Evolutionary conservation across 371 early-diverging fungal genomes (phyloP).

Genomic region (Mortierella sp.): DNA sequence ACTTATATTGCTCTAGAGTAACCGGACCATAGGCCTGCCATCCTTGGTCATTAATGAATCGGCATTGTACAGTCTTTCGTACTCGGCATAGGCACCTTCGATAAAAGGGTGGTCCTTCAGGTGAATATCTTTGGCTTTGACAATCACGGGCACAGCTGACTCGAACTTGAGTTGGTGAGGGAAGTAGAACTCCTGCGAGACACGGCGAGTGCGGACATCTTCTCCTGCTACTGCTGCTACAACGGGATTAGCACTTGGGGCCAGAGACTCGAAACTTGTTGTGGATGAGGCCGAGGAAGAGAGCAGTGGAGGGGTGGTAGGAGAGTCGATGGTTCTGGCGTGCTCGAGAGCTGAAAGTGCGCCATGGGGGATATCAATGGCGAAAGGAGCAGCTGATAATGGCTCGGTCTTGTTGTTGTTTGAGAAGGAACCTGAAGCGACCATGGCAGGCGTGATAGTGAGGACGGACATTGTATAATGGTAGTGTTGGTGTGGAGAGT

Average conservation of each 20-base stretch:
- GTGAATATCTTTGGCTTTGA: conserved; percentile 26
- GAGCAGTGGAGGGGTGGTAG: conserved; percentile 60
- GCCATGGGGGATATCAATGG: conserved; percentile 33
- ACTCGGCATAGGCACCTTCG: conserved; percentile 32
- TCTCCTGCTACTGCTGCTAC: background rate
- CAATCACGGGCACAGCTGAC: conserved; percentile 23
- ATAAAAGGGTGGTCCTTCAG: conserved; percentile 42
- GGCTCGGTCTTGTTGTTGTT: conserved; percentile 27
- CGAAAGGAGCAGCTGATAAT: conserved; percentile 10
- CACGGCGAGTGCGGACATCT: conserved; percentile 18
- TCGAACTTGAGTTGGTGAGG: conserved; percentile 35
- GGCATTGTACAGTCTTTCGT: conserved; percentile 38
- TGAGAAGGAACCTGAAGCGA: conserved; percentile 22
- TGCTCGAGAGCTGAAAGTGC: conserved; percentile 17
- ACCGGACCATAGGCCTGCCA: conserved; percentile 45
- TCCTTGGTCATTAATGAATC: conserved; percentile 44
- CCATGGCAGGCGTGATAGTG: conserved; percentile 14
- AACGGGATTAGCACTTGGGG: too few relatives aligned
- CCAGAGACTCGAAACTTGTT: conserved; percentile 30
- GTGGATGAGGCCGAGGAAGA: conserved; percentile 61
- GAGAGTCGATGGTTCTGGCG: conserved; percentile 38
- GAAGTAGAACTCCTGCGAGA: conserved; percentile 46
- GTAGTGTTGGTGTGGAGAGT: background rate
- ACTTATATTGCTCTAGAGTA: conserved; percentile 25
- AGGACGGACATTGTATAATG: background rate